Conservation (phyloP, 2,329 filamentous ascomycete genomes). For the Purpureocillium takamizusanense region DNA sequence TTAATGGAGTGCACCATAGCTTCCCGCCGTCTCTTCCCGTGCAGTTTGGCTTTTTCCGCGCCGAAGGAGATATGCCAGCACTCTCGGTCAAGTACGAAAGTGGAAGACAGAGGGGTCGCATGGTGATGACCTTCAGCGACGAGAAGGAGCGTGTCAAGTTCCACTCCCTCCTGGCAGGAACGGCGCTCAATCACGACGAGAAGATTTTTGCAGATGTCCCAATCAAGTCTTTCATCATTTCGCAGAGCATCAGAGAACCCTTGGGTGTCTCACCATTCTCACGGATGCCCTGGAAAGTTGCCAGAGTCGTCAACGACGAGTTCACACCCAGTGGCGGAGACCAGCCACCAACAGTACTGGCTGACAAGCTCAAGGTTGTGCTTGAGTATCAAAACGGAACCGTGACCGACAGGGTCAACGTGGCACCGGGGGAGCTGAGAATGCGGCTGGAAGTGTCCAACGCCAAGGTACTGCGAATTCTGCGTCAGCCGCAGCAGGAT, state of each 20-base stretch:
- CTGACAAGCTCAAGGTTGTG: conserved; percentile 67
- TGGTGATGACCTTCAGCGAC: conserved; percentile 71
- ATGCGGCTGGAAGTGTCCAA: conserved; percentile 56
- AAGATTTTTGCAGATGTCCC: conserved; percentile 61
- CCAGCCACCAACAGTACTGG: conserved; percentile 59
- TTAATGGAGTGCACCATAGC: conserved; percentile 67
- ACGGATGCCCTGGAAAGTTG: conserved; percentile 54
- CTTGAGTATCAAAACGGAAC: conserved; percentile 68
- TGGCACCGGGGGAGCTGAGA: conserved; percentile 65
- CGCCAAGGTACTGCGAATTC: conserved; percentile 52
- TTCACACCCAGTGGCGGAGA: conserved; percentile 46
- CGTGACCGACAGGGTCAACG: conserved; percentile 75
- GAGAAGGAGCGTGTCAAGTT: conserved; percentile 61
- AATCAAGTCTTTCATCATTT: conserved; percentile 55
- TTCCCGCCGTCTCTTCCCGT: conserved; percentile 59
- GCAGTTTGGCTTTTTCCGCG: conserved; percentile 68
- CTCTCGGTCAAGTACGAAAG: conserved; percentile 64
- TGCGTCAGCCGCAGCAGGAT: conserved; percentile 68
- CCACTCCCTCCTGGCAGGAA: conserved; percentile 65
- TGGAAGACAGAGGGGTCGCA: conserved; percentile 54
- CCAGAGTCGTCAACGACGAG: conserved; percentile 65
- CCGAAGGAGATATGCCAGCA: conserved; percentile 60
- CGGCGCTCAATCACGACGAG: conserved; percentile 59
- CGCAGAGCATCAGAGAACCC: conserved; percentile 39
- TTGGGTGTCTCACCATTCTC: conserved; percentile 41